Percentiles rank a stretch among this genome's conserved stretches.
Conservation (phyloP, 345 rosid species). For the Brassica rapa region DNA sequence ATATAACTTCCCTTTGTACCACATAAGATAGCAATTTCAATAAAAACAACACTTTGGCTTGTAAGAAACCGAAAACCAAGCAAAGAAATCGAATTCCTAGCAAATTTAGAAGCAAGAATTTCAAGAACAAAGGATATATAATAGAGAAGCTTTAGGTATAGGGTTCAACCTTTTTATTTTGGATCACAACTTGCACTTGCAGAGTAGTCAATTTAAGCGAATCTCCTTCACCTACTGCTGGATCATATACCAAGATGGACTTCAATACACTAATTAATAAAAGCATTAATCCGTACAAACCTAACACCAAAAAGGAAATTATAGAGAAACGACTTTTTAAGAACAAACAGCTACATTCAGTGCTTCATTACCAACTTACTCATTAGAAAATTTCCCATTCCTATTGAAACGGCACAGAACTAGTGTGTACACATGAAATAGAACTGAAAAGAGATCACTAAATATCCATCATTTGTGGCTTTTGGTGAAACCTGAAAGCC, state of each 20-base stretch:
- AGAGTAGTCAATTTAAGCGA: slow-evolving; percentile 10
- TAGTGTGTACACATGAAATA: slow-evolving; percentile 17
- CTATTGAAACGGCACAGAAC: neutral
- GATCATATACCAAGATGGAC: slow-evolving; percentile 19
- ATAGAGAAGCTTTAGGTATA: slow-evolving; percentile 27
- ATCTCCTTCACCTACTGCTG: slow-evolving; percentile 5
- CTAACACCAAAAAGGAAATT: slow-evolving; percentile 36
- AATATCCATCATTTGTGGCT: slow-evolving; percentile 14
- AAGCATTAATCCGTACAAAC: slow-evolving; percentile 33
- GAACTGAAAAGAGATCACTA: slow-evolving; percentile 1
- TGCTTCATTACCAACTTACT: slow-evolving; percentile 22
- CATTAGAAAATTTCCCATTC: neutral
- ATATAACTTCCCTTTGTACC: neutral
- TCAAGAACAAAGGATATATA: neutral
- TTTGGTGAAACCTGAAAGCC: slow-evolving; percentile 13
- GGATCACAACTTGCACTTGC: slow-evolving; percentile 13
- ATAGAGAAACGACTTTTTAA: slow-evolving; percentile 11
- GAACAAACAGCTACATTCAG: slow-evolving; percentile 31
- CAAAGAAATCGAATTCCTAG: neutral
- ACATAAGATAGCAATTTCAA: neutral
- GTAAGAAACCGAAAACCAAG: neutral
- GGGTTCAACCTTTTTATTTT: slow-evolving; percentile 14
- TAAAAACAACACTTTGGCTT: neutral
- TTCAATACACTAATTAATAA: slow-evolving; percentile 5
- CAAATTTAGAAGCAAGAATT: neutral